phyloP scores from a whole-genome alignment of 345 rosid genomes.

The Melaleuca quinquenervia region DNA sequence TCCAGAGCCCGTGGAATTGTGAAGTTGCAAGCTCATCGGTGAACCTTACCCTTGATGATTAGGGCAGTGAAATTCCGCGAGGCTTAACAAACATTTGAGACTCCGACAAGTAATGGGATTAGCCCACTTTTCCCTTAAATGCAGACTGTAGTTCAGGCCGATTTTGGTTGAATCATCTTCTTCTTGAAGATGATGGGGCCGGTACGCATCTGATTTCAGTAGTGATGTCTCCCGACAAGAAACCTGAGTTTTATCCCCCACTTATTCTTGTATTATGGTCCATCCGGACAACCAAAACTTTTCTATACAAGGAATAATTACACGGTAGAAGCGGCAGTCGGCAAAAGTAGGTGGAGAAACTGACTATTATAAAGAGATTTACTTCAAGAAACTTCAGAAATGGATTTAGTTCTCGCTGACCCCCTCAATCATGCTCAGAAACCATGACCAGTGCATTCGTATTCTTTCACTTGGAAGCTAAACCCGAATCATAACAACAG shows the following conservation, averaged over 20 bases:
- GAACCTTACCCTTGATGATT: neutral
- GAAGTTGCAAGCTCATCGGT: neutral
- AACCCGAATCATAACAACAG: neutral
- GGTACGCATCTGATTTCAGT: neutral
- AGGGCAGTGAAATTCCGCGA: neutral
- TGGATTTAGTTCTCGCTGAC: neutral
- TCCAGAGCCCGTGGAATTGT: neutral
- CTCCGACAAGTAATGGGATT: neutral
- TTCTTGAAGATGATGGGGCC: neutral
- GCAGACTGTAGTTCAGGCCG: neutral
- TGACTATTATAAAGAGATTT: neutral
- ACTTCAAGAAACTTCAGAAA: neutral
- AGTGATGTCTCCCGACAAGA: neutral
- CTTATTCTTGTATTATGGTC: neutral
- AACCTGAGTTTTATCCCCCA: neutral
- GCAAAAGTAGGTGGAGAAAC: neutral
- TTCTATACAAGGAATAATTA: neutral
- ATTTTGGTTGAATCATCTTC: neutral
- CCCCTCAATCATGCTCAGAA: neutral
- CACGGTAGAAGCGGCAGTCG: neutral
- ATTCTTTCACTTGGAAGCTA: neutral
- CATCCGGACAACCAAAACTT: neutral
- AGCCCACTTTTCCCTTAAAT: neutral
- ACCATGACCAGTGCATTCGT: neutral
- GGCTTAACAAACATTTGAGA: neutral